phyloP scores from a whole-genome alignment of 2,329 filamentous ascomycete genomes.

The Sporothrix inflata region DNA sequence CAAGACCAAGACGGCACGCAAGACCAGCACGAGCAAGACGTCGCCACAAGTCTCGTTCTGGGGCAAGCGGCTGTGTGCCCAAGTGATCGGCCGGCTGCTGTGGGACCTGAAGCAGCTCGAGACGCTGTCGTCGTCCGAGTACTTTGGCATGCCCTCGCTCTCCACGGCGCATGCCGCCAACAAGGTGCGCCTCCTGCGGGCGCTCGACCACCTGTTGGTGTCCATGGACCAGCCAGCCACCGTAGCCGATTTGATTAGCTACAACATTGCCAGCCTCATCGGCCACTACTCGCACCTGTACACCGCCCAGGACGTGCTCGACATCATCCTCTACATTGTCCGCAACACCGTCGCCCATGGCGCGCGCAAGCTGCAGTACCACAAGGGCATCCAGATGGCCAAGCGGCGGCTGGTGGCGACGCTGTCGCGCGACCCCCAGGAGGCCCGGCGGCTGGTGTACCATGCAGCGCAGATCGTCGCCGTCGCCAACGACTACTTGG shows the following conservation, averaged over 20 bases:
- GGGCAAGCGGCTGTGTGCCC: slow-evolving; percentile 39
- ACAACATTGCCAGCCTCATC: slow-evolving; percentile 39
- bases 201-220: slow-evolving; percentile 34
- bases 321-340: slow-evolving; percentile 40
- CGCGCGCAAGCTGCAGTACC: slow-evolving; percentile 17
- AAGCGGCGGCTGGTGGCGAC: slow-evolving; percentile 35
- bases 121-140: slow-evolving; percentile 36
- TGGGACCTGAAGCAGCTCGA: slow-evolving; percentile 41
- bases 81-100: slow-evolving; percentile 40
- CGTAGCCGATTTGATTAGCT: slow-evolving; percentile 39
- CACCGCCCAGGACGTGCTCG: slow-evolving; percentile 38
- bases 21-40: not conserved
- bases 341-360: slow-evolving; percentile 36
- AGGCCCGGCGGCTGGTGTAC: slow-evolving; percentile 37
- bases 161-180: slow-evolving; percentile 37
- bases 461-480: slow-evolving; percentile 41
- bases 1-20: not conserved
- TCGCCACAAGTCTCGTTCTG: slow-evolving; percentile 33
- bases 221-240: slow-evolving; percentile 36
- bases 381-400: slow-evolving; percentile 36
- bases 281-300: slow-evolving; percentile 41
- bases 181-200: slow-evolving; percentile 34
- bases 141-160: slow-evolving; percentile 38
- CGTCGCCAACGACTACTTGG: slow-evolving; percentile 39
- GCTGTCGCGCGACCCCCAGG: slow-evolving; percentile 34